Percentiles rank a stretch among this genome's conserved stretches.
These are phyloP conservation scores for Danielia reshetovae DNA, from an alignment of 805 yeast species.

Conservation along the genomic window DNA sequence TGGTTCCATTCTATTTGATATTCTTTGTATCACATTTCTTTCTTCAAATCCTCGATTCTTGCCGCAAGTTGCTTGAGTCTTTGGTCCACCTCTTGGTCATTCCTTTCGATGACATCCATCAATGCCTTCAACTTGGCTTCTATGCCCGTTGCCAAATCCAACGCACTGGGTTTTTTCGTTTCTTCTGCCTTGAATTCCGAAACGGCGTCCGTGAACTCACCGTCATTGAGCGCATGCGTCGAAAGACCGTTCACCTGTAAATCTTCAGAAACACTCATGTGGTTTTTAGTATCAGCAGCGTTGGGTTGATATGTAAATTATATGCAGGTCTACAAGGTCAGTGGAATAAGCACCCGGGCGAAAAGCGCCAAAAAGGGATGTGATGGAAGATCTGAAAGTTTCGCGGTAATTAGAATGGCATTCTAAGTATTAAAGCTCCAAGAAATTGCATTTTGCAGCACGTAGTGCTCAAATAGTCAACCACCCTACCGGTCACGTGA, in stretches of 20 bases:
- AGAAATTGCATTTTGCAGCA: no score
- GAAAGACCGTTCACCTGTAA: constrained; percentile 24
- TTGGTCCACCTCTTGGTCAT: constrained; percentile 26
- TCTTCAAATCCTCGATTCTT: constrained; percentile 13
- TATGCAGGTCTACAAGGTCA: no score
- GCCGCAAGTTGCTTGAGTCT: constrained; percentile 23
- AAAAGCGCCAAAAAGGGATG: no score
- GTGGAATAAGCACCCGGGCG: no score
- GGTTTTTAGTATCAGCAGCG: background rate
- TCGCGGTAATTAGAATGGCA: no score
- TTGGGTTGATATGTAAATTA: no score
- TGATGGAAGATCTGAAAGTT: no score
- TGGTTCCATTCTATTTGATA: background rate
- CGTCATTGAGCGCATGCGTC: constrained; percentile 32
- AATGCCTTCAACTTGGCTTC: constrained; percentile 24
- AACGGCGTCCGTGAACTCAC: constrained; percentile 17
- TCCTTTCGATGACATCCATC: constrained; percentile 19
- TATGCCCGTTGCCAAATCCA: constrained; percentile 33
- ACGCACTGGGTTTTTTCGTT: constrained; percentile 14
- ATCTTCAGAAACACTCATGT: constrained; percentile 4
- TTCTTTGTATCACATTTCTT: background rate
- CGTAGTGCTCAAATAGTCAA: no score
- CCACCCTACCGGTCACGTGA: no score
- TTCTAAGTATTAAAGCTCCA: no score
- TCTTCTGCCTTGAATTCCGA: background rate